Evolutionary conservation across 1,284 basidiomycete genomes (phyloP).

Genomic region (Austropuccinia psidii): DNA sequence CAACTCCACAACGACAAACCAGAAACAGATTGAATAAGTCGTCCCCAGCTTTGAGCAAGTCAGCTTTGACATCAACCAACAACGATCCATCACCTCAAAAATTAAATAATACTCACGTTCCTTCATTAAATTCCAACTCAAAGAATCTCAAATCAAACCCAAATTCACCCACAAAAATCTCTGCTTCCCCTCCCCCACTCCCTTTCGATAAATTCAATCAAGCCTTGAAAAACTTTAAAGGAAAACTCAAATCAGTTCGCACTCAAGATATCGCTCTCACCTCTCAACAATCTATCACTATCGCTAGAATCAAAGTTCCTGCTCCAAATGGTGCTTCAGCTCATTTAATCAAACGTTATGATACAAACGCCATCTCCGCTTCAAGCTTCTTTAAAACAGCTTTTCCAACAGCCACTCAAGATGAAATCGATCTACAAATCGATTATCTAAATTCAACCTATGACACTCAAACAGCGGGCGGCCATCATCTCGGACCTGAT

Average conservation of each 20-base stretch:
- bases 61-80: too few species aligned
- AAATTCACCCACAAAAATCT: too few species aligned
- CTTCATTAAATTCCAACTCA: too few species aligned
- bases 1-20: too few species aligned
- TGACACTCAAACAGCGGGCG: slow-evolving; percentile 21
- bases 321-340: slow-evolving; percentile 52
- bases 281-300: slow-evolving; percentile 55
- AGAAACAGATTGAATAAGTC: too few species aligned
- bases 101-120: too few species aligned
- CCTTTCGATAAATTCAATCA: neutral
- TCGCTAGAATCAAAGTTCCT: slow-evolving; percentile 86
- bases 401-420: slow-evolving; percentile 73
- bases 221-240: slow-evolving; percentile 5
- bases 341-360: slow-evolving; percentile 77
- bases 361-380: slow-evolving; percentile 87
- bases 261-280: slow-evolving; percentile 22
- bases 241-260: slow-evolving; percentile 1
- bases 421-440: slow-evolving; percentile 72
- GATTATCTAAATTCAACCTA: slow-evolving; percentile 50
- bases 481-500: neutral
- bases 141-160: too few species aligned
- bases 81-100: too few species aligned
- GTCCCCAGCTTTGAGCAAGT: too few species aligned
- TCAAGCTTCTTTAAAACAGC: slow-evolving; percentile 98
- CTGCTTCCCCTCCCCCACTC: neutral